Evolutionary conservation across 2,329 filamentous ascomycete genomes (phyloP).

Genomic region (Colletotrichum liriopes): DNA sequence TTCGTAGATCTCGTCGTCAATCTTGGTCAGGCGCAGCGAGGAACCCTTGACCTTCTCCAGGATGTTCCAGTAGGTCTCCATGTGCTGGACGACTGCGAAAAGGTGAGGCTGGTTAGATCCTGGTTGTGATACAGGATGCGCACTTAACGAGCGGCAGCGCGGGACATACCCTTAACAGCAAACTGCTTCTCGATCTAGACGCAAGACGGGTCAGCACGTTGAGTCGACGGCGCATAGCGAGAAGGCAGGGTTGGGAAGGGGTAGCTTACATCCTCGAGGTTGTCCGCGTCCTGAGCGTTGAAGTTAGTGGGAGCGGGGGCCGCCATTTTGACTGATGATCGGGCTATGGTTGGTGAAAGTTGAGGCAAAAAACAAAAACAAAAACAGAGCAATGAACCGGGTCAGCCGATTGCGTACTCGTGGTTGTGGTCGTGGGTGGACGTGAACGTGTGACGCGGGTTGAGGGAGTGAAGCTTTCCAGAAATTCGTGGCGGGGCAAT

Average conservation of each 20-base stretch:
- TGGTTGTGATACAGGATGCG: too few species aligned
- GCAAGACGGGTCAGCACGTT: constrained; percentile 23
- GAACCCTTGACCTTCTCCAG: constrained; percentile 93
- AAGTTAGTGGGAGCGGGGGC: constrained; percentile 67
- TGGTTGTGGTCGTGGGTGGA: background rate
- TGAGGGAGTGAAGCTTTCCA: constrained; percentile 19
- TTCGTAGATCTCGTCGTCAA: constrained; percentile 94
- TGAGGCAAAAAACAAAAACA: background rate
- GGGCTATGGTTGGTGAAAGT: background rate
- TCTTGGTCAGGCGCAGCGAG: constrained; percentile 89
- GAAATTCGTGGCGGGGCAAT: constrained; percentile 31
- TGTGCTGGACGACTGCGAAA: constrained; percentile 84
- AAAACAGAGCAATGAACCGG: background rate
- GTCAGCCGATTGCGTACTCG: background rate
- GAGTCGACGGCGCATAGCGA: background rate
- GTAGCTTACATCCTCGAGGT: constrained; percentile 69
- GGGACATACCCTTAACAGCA: constrained; percentile 85
- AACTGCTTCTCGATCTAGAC: constrained; percentile 97
- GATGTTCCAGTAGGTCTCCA: constrained; percentile 97
- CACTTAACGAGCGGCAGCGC: too few species aligned
- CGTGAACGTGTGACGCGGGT: constrained; percentile 5
- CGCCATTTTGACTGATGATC: constrained; percentile 17
- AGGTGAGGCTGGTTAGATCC: constrained; percentile 8
- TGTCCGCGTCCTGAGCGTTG: constrained; percentile 70
- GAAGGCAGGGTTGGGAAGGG: constrained; percentile 1